A percentile compares a stretch with the other conserved stretches of the same genome.
These are phyloP conservation scores for Clavariopsis aquatica DNA, from an alignment of 495 filamentous ascomycete species.

Conservation along the genomic window DNA sequence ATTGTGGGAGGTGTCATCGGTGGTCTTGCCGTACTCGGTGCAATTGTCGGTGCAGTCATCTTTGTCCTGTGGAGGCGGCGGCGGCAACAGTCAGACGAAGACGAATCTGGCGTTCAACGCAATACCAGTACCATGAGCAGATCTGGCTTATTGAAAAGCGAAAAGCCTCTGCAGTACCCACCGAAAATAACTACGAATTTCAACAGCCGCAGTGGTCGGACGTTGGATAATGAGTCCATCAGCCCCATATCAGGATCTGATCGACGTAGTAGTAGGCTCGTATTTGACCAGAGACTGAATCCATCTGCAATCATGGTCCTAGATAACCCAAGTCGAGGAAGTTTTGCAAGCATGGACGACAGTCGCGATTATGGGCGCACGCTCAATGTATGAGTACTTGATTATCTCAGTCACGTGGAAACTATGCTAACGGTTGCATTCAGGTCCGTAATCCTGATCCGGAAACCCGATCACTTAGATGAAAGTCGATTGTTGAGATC, in stretches of 20 bases:
- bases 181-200: constrained; percentile 20
- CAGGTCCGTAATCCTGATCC: constrained; percentile 31
- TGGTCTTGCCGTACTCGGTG: constrained; percentile 20
- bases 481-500: not conserved
- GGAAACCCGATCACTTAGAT: constrained; percentile 5
- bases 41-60: constrained; percentile 17
- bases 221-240: constrained; percentile 24
- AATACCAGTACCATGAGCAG: constrained; percentile 37
- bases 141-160: constrained; percentile 25
- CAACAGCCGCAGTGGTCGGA: not conserved
- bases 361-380: constrained; percentile 32
- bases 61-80: constrained; percentile 23
- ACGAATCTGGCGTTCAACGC: constrained; percentile 16
- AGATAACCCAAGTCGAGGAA: constrained; percentile 33
- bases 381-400: constrained; percentile 27
- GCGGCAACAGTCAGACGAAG: constrained; percentile 19
- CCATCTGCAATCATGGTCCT: constrained; percentile 30
- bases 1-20: constrained; percentile 37
- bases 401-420: not conserved
- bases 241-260: constrained; percentile 36
- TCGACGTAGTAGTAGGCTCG: constrained; percentile 22
- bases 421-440: not conserved
- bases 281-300: constrained; percentile 38
- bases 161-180: constrained; percentile 6
- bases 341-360: constrained; percentile 30